phyloP scores from a whole-genome alignment of 164 flowering plant species.

The Vitis rotundifolia region DNA sequence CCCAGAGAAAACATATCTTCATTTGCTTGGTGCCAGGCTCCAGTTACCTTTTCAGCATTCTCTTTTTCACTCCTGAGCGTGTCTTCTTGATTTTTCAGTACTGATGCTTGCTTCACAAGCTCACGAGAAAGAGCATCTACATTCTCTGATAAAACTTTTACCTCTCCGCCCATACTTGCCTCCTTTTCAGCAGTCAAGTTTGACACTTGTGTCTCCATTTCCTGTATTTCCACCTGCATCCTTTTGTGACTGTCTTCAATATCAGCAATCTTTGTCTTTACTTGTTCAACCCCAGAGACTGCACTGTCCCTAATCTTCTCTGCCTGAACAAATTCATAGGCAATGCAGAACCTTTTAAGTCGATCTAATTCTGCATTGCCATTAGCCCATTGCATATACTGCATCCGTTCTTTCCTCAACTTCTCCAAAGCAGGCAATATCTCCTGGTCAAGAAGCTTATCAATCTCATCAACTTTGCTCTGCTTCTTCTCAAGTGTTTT shows the following conservation, averaged over 20 bases:
- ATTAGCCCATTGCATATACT: constrained; percentile 99
- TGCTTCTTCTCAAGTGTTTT: constrained; percentile 98
- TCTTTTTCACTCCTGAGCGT: constrained; percentile 61
- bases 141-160: constrained; percentile 66
- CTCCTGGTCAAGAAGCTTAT: constrained; percentile 93
- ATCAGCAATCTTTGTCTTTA: constrained; percentile 61
- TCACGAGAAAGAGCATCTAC: constrained; percentile 77
- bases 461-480: constrained; percentile 94
- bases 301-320: constrained; percentile 75
- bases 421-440: constrained; percentile 96
- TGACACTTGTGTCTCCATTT: constrained; percentile 61
- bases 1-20: background rate
- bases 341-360: constrained; percentile 88
- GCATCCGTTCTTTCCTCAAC: constrained; percentile 86
- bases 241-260: constrained; percentile 43
- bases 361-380: constrained; percentile 90
- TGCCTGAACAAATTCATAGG: constrained; percentile 88
- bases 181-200: constrained; percentile 72
- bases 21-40: background rate
- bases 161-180: constrained; percentile 87
- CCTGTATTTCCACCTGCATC: constrained; percentile 52
- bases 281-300: constrained; percentile 53
- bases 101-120: constrained; percentile 76
- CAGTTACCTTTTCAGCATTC: constrained; percentile 68
- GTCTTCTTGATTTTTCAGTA: constrained; percentile 74